These are phyloP conservation scores for Naematelia encephala DNA, from an alignment of 768 basidiomycete species.

Conservation along the genomic window DNA sequence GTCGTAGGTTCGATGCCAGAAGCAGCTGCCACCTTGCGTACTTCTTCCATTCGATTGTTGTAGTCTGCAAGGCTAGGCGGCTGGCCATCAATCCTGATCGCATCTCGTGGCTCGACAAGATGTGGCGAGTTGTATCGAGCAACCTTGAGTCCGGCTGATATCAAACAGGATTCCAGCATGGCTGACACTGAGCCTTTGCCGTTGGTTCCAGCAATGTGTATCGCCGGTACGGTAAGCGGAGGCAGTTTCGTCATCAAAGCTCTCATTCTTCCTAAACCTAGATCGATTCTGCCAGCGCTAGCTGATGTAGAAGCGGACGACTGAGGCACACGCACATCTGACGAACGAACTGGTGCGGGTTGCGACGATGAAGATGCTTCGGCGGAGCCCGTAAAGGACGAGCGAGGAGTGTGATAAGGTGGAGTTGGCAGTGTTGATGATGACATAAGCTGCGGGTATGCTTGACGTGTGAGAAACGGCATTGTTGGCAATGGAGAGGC, in stretches of 20 bases:
- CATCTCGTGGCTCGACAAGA: slow-evolving; percentile 71
- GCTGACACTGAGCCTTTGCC: slow-evolving; percentile 93
- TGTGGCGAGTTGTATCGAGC: slow-evolving; percentile 94
- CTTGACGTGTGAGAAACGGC: not conserved
- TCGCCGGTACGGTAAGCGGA: slow-evolving; percentile 69
- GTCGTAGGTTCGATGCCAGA: slow-evolving; percentile 58
- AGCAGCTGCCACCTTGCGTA: slow-evolving; percentile 50
- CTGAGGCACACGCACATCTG: not conserved
- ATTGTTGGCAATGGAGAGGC: not conserved
- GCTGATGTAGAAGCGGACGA: not conserved
- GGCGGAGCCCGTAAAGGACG: not conserved
- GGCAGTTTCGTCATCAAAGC: slow-evolving; percentile 59
- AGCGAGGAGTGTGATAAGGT: not conserved
- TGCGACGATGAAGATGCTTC: not conserved
- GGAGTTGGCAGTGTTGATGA: not conserved
- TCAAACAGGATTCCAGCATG: slow-evolving; percentile 71
- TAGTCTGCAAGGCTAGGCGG: slow-evolving; percentile 53
- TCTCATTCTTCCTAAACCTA: slow-evolving; percentile 49
- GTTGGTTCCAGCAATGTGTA: slow-evolving; percentile 93
- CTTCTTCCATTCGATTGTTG: slow-evolving; percentile 56
- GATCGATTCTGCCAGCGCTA: slow-evolving; percentile 32
- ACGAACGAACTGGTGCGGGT: not conserved
- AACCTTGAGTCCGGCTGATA: slow-evolving; percentile 58
- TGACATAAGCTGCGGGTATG: not conserved
- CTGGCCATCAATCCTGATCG: slow-evolving; percentile 64